Evolutionary conservation across 495 filamentous ascomycete species (phyloP).

Genomic region (Acidiella bohemica): DNA sequence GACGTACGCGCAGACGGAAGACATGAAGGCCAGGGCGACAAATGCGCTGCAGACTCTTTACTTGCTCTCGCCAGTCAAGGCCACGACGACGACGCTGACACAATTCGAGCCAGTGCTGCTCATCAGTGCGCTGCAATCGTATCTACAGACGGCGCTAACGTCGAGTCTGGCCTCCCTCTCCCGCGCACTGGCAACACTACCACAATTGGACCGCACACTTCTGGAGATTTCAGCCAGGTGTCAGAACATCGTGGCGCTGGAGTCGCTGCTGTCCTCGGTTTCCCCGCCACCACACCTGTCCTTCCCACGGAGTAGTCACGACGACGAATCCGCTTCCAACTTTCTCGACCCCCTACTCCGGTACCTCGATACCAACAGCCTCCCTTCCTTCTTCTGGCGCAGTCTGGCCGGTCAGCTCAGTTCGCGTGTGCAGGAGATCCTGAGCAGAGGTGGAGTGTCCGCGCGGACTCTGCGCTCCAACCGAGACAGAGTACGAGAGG

Average conservation of each 20-base stretch:
- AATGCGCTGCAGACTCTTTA: conserved; percentile 70
- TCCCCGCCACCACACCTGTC: conserved; percentile 51
- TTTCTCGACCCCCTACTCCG: conserved; percentile 60
- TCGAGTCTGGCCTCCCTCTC: conserved; percentile 58
- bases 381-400: conserved; percentile 87
- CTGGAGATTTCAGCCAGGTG: conserved; percentile 71
- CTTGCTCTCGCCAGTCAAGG: conserved; percentile 53
- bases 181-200: conserved; percentile 61
- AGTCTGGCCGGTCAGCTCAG: conserved; percentile 67
- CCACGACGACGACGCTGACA: conserved; percentile 26
- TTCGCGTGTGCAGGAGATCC: conserved; percentile 66
- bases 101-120: conserved; percentile 56
- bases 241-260: conserved; percentile 78
- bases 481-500: conserved; percentile 57
- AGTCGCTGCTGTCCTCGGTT: conserved; percentile 57
- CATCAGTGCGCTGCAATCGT: conserved; percentile 63
- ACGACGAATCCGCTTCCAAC: conserved; percentile 32
- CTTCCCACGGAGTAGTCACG: conserved; percentile 13
- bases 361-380: conserved; percentile 72
- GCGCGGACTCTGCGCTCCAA: conserved; percentile 69
- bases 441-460: conserved; percentile 65
- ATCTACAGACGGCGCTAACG: conserved; percentile 61
- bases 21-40: conserved; percentile 55
- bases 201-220: conserved; percentile 69
- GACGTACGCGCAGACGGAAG: conserved; percentile 70